Evolutionary conservation across 2,329 filamentous ascomycete genomes (phyloP), one percentile per base, ranked within the genome.

Genomic region (Stagonosporopsis vannaccii): DNA sequence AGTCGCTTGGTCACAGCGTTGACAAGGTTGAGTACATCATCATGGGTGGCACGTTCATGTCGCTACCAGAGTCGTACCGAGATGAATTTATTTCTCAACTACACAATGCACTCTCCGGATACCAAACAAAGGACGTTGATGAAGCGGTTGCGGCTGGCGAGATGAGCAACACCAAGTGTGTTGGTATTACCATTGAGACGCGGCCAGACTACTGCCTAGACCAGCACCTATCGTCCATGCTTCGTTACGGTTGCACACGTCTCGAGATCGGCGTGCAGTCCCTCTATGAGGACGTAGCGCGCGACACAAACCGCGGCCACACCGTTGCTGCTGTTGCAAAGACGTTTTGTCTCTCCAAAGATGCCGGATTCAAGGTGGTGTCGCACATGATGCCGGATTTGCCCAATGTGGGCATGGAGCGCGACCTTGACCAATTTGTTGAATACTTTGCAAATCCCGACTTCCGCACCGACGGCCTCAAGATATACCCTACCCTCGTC

Each of bases 1-100:
- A 96, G 77, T 90, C 91, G 2, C 84, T 99, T 0, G 95, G 95
- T 0, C 95, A 99, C 77, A 97, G 92, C 41, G 95, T 99, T 43
- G 95, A 99, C 80, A 99, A 99, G 77, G 95, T 99, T 22, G 95
- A 99, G 80, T 99, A 98, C 77, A 99, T 99, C 73, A 97, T 99
- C 74, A 99, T 99, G 95, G 95, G 95, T 58, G 95, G 95, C 64
- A 99, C 95, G 0, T 99, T 99, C 78, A 99, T 99, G 96, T 98
- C 94, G 2, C 79, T 99, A 23, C 85, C 94, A 8, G 88, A 92
- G 69, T 87, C 89, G 22, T 99, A 99, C 76, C 84, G 95, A 25
- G 91, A 99, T 59, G 87, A 91, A 53, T 99, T 99, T 70, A 97
- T 99, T 57, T 90, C 92, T 1, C 94, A 97, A 72, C 84, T 99